Percentiles rank a stretch among this genome's conserved stretches.
phyloP scores from a whole-genome alignment of 495 filamentous ascomycete species.

The Penicillium cosmopolitanum region DNA sequence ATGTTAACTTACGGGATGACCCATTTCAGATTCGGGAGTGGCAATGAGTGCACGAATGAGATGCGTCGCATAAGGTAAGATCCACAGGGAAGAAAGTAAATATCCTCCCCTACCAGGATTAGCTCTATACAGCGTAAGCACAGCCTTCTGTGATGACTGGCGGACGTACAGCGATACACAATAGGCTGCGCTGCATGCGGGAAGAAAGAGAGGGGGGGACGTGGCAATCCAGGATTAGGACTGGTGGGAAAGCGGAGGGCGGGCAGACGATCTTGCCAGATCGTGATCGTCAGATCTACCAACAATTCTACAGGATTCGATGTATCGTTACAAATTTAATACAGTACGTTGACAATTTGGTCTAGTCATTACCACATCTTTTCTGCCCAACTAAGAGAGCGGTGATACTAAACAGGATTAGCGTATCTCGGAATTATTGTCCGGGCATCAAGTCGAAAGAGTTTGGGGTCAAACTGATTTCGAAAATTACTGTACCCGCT shows the following conservation, averaged over 20 bases:
- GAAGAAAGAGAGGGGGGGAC: too few species aligned
- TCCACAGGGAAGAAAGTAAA: conserved; percentile 5
- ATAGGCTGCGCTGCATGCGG: too few species aligned
- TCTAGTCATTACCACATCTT: conserved; percentile 5
- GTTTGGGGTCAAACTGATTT: conserved; percentile 15
- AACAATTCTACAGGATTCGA: conserved; percentile 14
- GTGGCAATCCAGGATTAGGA: neutral
- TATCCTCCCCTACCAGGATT: conserved; percentile 21
- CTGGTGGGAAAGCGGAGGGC: conserved; percentile 9
- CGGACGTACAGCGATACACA: neutral
- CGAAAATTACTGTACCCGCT: conserved; percentile 9
- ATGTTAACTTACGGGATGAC: too few species aligned
- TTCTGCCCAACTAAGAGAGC: neutral
- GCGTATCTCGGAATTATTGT: conserved; percentile 4
- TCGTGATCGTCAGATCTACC: conserved; percentile 10
- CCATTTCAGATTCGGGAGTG: too few species aligned
- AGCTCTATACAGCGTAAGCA: conserved; percentile 20
- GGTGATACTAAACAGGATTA: conserved; percentile 7
- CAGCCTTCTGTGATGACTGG: conserved; percentile 22
- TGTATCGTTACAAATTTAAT: conserved; percentile 12
- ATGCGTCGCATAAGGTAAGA: neutral
- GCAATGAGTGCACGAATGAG: conserved; percentile 16
- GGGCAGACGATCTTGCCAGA: conserved; percentile 21
- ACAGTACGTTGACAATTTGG: conserved; percentile 5
- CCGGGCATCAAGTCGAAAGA: conserved; percentile 12